Evolutionary conservation across 179 eudicot species (phyloP).

Genomic region (Actinidia polygama): DNA sequence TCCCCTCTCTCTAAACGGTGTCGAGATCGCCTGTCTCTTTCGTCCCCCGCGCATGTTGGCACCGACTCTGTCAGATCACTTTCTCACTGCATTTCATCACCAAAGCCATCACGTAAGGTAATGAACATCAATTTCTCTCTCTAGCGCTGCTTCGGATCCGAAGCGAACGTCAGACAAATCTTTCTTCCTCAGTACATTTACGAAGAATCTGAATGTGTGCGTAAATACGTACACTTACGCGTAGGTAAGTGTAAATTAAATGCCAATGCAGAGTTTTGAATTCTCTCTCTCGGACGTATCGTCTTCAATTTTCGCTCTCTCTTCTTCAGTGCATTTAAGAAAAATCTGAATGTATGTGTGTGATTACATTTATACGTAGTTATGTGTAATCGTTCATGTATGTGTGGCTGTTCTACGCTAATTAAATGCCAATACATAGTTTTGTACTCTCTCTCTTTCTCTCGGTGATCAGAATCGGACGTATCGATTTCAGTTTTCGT

Average conservation of each 20-base stretch:
- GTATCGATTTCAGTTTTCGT: neutral
- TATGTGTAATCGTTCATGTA: neutral
- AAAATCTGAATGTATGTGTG: neutral
- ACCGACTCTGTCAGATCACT: constrained; percentile 1
- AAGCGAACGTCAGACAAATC: neutral
- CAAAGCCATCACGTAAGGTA: constrained; percentile 6
- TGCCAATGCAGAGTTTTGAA: too few species aligned
- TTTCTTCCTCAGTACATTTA: neutral
- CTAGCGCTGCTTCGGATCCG: constrained; percentile 8
- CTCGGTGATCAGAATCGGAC: too few species aligned
- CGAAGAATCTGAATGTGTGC: neutral
- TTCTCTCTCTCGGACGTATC: too few species aligned
- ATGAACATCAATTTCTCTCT: neutral
- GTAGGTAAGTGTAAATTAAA: neutral
- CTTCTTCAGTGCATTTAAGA: neutral
- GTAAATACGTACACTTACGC: neutral
- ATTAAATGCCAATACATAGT: neutral
- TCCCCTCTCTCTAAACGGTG: constrained; percentile 9
- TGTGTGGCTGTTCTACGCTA: neutral
- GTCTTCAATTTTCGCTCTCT: neutral
- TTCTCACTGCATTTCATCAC: neutral
- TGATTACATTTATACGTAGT: neutral
- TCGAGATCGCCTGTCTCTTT: constrained; percentile 17
- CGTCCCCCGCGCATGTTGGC: constrained; percentile 19
- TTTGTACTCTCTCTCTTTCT: neutral